Evolutionary conservation across 176 grass and related monocot species (phyloP), one percentile per base, ranked within the genome.

Genomic region (Oryza brachyantha): DNA sequence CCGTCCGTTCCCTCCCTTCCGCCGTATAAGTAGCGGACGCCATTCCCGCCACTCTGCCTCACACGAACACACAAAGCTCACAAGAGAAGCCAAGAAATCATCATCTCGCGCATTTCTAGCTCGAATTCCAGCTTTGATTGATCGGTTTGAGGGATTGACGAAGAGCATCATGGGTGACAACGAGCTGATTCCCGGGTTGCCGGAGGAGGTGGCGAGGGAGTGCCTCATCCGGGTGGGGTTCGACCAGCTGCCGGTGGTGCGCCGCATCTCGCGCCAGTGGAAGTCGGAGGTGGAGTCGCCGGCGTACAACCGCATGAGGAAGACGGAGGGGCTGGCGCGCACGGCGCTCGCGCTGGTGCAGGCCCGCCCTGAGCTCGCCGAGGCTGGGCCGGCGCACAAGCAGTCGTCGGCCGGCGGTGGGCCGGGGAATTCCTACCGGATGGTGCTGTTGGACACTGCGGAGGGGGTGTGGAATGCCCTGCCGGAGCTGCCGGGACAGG

Each of bases 191-290:
- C 92, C 92, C 0, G 96, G 96, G 13, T 57, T 98, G 29, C 92
- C 96, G 13, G 78, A 98, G 36, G 92, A 98, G 29, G 83, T 98
- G 42, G 96, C 96, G 29, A 89, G 84, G 83, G 96, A 98, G 86
- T 98, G 96, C 81, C 90, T 98, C 59, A 68, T 98, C 73, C 80
- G 96, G 3, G 87, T 98, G 42, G 85, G 85, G 1, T 94, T 88
- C 73, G 87, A 92, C 40, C 83, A 65, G 58, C 89, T 98, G 13
- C 90, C 87, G 9, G 64, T 79, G 5, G 87, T 86, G 54, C 85
- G 95, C 5, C 83, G 82, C 50, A 91, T 94, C 54, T 98, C 92
- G 66, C 83, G 88, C 10, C 76, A 55, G 79, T 98, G 95, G 95
- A 88, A 89, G 83, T 76, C 61, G 26, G 92, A 98, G 78, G 76